Conservation (phyloP, 2,329 filamentous ascomycete genomes). For the Dothistroma septosporum region DNA sequence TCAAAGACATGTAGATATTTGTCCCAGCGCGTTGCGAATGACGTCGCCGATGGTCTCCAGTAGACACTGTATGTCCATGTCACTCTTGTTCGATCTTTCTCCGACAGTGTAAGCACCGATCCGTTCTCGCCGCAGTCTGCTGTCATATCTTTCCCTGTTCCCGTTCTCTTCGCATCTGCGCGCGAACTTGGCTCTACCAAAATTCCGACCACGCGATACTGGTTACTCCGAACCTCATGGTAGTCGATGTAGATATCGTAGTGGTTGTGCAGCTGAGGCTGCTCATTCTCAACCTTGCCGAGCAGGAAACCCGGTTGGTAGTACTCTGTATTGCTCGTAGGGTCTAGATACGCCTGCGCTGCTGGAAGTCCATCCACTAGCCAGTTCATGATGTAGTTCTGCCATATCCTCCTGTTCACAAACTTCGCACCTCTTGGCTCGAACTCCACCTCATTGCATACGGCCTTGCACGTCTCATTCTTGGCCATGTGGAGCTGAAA, state of each 20-base stretch:
- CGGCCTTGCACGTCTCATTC: slow-evolving; percentile 80
- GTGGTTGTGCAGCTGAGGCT: slow-evolving; percentile 78
- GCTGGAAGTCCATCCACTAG: slow-evolving; percentile 90
- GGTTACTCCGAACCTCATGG: slow-evolving; percentile 68
- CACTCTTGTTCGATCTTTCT: slow-evolving; percentile 59
- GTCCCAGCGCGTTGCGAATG: slow-evolving; percentile 97
- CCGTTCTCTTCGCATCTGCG: slow-evolving; percentile 53
- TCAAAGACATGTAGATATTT: slow-evolving; percentile 97
- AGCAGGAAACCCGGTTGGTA: slow-evolving; percentile 90
- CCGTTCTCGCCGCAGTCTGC: slow-evolving; percentile 61
- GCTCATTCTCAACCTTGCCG: slow-evolving; percentile 50
- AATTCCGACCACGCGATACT: slow-evolving; percentile 87
- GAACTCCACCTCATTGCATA: slow-evolving; percentile 67
- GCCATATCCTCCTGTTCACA: slow-evolving; percentile 74
- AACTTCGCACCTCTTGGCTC: slow-evolving; percentile 66
- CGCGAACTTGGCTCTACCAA: slow-evolving; percentile 77
- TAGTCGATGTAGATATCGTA: slow-evolving; percentile 94
- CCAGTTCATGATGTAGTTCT: slow-evolving; percentile 93
- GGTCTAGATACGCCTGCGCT: slow-evolving; percentile 75
- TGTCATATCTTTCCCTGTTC: slow-evolving; percentile 42
- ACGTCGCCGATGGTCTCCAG: slow-evolving; percentile 78
- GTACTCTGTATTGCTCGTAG: slow-evolving; percentile 70
- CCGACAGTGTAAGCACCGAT: slow-evolving; percentile 59
- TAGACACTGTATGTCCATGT: slow-evolving; percentile 89
- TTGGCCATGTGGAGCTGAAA: slow-evolving; percentile 82